phyloP scores from a whole-genome alignment of 768 basidiomycete genomes.

The Naematelia aurantialba region DNA sequence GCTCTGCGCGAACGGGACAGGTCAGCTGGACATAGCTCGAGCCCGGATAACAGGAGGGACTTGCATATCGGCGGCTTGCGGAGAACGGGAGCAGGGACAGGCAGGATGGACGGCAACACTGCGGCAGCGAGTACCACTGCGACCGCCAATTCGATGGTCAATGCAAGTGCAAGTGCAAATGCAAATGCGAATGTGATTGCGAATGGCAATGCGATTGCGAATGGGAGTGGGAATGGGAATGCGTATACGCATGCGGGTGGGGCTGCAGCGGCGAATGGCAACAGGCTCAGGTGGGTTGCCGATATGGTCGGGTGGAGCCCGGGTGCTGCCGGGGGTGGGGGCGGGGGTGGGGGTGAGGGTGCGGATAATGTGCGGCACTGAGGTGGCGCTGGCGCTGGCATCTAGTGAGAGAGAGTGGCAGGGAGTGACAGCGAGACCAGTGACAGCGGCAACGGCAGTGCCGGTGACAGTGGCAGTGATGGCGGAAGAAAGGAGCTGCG shows the following conservation, averaged over 20 bases:
- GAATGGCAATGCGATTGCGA: background rate
- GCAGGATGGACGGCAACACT: background rate
- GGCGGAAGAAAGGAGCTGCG: too few relatives aligned
- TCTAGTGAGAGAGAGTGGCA: too few relatives aligned
- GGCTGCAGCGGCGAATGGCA: background rate
- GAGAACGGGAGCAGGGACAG: background rate
- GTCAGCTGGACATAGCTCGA: too few relatives aligned
- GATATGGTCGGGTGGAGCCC: conserved; percentile 18
- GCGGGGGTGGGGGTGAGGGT: background rate
- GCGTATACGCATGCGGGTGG: conserved; percentile 1
- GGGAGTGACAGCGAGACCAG: too few relatives aligned
- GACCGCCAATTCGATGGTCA: too few relatives aligned
- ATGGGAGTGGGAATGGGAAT: background rate
- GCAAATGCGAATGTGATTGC: background rate
- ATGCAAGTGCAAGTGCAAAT: too few relatives aligned
- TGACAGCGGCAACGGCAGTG: too few relatives aligned
- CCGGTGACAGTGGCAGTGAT: too few relatives aligned
- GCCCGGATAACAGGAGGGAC: background rate
- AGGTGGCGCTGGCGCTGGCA: too few relatives aligned
- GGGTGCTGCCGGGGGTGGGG: too few relatives aligned
- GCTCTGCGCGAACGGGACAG: too few relatives aligned
- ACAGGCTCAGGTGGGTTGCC: conserved; percentile 17
- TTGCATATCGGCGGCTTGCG: background rate
- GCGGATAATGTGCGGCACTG: background rate
- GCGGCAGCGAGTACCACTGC: background rate